Base-by-base conservation (phyloP, 306 rosid species). In the Lupinus albus region DNA sequence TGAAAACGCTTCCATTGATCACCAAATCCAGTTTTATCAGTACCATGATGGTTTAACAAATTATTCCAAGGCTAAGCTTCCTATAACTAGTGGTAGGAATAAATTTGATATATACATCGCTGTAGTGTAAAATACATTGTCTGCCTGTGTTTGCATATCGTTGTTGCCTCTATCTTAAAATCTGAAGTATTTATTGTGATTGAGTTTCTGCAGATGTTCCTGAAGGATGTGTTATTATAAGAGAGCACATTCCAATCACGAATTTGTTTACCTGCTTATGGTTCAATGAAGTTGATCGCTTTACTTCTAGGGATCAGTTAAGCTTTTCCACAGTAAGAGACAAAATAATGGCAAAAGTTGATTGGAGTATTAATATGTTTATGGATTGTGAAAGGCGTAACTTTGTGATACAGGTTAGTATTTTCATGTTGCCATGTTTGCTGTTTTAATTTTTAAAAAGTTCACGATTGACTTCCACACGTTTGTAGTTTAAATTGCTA, bases 211-310 rank as follows among this genome's bases (percentile, higher is more conserved):
- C 94, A 90, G 96, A 93, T 85, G 99, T 93, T 77, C 97, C 99
- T 21, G 95, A 93, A 85, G 99, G 96, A n/a, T 93, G 97, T 70
- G 99, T 86, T 46, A 80, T 93, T 72, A 79, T 90, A 76, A 88
- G 86, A 82, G 99, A 93, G 76, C 99, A 86, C 77, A 79, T 85
- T 82, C 96, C 96, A 14, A 85, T 93, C n/a, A 93, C 97, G 77
- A 83, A 93, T 80, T 79, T 93, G 65, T 93, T 90, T 81, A 90
- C 92, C 51, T 93, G 99, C 75, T 88, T 88, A 53, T 93, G 99
- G 99, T 93, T 93, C 89, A 90, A 93, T 44, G 97, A 93, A 81
- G 97, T 93, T 21, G 97, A 90, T 75, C 97, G 95, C 64, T 93
- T 93, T 76, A 93, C 97, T 70, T 91, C 97, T 10, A 83, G 97